Evolutionary conservation across 2,329 filamentous ascomycete species (phyloP), one percentile per base, ranked within the genome.

Genomic region (Colletotrichum somersetense): DNA sequence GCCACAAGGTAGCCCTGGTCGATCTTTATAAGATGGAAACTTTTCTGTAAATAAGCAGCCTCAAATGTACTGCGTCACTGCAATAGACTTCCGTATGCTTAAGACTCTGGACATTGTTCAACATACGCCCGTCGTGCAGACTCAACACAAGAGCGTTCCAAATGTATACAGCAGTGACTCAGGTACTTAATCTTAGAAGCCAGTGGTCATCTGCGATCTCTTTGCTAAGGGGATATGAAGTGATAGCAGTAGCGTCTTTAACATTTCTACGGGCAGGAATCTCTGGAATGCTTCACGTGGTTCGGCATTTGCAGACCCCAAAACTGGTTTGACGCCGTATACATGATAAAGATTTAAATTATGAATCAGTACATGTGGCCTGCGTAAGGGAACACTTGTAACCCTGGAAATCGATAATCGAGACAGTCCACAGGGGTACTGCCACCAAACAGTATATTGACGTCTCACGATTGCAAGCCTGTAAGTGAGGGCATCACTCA

Each of bases 101-200:
- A 3, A 3, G 2, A 12, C 10, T 56, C 5, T 7, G 2, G 18
- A 1, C 7, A 2, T 2, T 2, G 8, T 1, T 20, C 16, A 38
- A 30, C 18, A 11, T 38, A 23, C 11, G 3, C 48, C n/a, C 30
- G 14, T 30, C 23, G 23, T 30, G 6, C 1, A 8, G 6, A 52
- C 23, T 30, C 0, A 8, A 14, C 14, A 18, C 23, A 18, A 3
- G 5, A 26, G 5, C n/a, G 8, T 26, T 10, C 14, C 23, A 3
- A 52, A 30, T 30, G 23, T 3, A 23, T 18, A 3, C 6, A 30
- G 16, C 12, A 7, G 8, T 8, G 50, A 30, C 11, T 18, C 23
- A 8, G 2, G 23, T 30, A 8, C 2, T 52, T 16, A 1, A 18
- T 30, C 23, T 8, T 30, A 30, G 50, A 30, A 6, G 23, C 12